Evolutionary conservation across 2,329 filamentous ascomycete genomes (phyloP).

Genomic region (Alternaria sp.): DNA sequence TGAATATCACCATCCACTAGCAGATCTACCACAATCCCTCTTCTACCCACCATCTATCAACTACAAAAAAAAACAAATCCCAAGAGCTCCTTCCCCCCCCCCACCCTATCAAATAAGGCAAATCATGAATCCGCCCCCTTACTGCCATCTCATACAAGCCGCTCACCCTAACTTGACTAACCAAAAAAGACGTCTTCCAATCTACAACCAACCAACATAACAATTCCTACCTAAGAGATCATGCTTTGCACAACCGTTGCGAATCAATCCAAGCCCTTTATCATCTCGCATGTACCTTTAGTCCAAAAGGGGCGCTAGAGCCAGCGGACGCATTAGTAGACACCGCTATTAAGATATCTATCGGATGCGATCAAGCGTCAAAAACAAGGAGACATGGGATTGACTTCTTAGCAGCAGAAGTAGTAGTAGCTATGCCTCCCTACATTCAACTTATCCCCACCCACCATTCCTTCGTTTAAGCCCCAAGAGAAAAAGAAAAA

Average conservation of each 20-base stretch:
- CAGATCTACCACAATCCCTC: conserved; percentile 13
- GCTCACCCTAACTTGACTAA: conserved; percentile 11
- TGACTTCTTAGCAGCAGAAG: no score
- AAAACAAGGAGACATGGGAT: no score
- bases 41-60: conserved; percentile 1
- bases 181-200: conserved; percentile 5
- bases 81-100: not conserved
- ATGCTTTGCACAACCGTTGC: not conserved
- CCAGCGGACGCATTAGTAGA: conserved; percentile 1
- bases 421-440: no score
- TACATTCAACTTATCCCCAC: no score
- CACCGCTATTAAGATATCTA: conserved; percentile 15
- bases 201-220: not conserved
- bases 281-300: conserved; percentile 1
- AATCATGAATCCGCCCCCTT: not conserved
- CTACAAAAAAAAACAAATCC: not conserved
- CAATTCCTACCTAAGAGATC: not conserved
- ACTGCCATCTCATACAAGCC: conserved; percentile 14
- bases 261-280: not conserved
- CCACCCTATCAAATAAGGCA: not conserved
- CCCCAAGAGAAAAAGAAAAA: no score
- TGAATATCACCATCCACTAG: conserved; percentile 14
- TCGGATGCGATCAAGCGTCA: conserved; percentile 8
- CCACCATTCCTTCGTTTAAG: not conserved
- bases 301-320: not conserved